A percentile compares a stretch with the other conserved stretches of the same genome.
These are phyloP conservation scores for Trichoderma lentiforme DNA, from an alignment of 2,329 filamentous ascomycete species.

Conservation along the genomic window DNA sequence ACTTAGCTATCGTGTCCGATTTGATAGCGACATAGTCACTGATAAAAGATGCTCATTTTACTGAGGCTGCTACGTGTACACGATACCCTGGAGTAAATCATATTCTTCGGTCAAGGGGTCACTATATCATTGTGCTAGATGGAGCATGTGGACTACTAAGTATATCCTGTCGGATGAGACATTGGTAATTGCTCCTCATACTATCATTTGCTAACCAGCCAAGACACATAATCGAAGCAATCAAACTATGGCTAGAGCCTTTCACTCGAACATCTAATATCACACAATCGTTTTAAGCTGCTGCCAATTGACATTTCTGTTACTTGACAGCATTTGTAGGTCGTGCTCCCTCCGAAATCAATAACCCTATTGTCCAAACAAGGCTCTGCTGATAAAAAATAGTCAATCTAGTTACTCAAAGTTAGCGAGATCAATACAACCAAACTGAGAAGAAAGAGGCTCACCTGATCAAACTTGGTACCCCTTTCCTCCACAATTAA, in stretches of 20 bases:
- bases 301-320: not conserved
- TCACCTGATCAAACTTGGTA: constrained; percentile 18
- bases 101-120: not conserved
- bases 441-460: not conserved
- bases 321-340: not conserved
- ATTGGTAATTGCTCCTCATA: not conserved
- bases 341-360: not conserved
- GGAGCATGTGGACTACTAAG: not conserved
- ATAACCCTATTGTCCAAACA: not conserved
- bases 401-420: constrained; percentile 1
- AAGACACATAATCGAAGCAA: not conserved
- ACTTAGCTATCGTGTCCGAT: not conserved
- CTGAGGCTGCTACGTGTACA: not conserved
- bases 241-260: not conserved
- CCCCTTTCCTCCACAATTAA: constrained; percentile 23
- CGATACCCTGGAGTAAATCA: not conserved
- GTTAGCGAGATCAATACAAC: not conserved
- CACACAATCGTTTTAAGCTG: not conserved
- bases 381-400: not conserved
- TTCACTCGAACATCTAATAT: not conserved
- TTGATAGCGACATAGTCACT: not conserved
- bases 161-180: not conserved
- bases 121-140: not conserved
- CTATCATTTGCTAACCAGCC: not conserved
- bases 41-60: not conserved